Evolutionary conservation across 805 yeast species (phyloP), one percentile per base, ranked within the genome.

Genomic region (Zygotorulaspora florentina): DNA sequence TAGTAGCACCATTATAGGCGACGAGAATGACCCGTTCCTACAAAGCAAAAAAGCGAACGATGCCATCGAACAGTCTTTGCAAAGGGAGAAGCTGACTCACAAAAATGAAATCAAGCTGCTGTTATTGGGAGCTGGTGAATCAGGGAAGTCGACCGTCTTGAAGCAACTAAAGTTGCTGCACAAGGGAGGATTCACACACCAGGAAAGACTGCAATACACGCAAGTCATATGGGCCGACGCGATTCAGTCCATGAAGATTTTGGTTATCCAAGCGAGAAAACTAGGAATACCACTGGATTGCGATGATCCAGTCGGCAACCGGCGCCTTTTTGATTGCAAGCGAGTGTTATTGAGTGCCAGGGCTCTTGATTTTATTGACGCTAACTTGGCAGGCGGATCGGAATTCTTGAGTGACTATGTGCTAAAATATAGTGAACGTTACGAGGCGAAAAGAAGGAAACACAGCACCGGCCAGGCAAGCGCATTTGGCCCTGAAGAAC

Each of bases 191-290:
- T 93, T 91, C 68, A 72, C 85, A 1, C 77, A 76, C 40, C 85
- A 81, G 51, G 98, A 93, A 64, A 73, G 96, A 43, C 57, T 72
- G 36, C 90, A 86, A 62, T 93, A 89, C 64, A 65, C 85, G 2
- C 89, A 88, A 54, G 87, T 91, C 15, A 87, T 93, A 17, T 93
- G 97, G 96, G 85, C 85, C 11, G 97, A 91, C 66, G 79, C 93
- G 1, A 80, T 90, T 40, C 88, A 87, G 54, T 77, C 87, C 31
- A 88, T 90, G 93, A 81, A 85, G 60, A 74, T 75, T 18, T 68
- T 90, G 43, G 79, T 91, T 25, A 72, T 82, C n/a, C 87, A 86
- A 58, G 90, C 95, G 0, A 67, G 88, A 31, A 79, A 74, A 56
- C 56, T 84, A 49, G 80, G 79, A 1, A 82, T 87, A 26, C 70